Percentiles rank a stretch among this genome's conserved stretches.
Evolutionary conservation across 2,329 filamentous ascomycete species (phyloP).

Genomic region (Aspergillus pseudoglaucus): DNA sequence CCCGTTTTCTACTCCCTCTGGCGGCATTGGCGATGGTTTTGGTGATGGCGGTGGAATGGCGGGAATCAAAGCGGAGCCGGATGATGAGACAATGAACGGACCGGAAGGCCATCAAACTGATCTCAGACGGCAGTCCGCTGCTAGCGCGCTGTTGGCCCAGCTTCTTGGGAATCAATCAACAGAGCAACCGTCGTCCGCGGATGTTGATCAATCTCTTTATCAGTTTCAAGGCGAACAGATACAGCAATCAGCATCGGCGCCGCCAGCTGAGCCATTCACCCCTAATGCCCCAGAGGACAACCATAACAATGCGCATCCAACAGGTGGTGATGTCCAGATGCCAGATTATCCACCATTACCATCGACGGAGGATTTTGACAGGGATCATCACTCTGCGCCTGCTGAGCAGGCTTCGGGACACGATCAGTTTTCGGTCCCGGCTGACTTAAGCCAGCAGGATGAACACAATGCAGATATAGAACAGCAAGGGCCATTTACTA

Average conservation of each 20-base stretch:
- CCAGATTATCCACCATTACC: not conserved
- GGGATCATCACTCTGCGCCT: not conserved
- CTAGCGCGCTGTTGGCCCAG: constrained; percentile 37
- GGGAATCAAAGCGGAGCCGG: constrained; percentile 25
- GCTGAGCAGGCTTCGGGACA: not conserved
- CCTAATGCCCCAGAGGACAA: not conserved
- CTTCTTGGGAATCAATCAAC: constrained; percentile 30
- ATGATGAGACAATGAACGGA: constrained; percentile 15
- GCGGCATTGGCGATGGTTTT: not conserved
- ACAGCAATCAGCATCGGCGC: not conserved
- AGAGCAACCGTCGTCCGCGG: not conserved
- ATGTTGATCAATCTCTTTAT: not conserved
- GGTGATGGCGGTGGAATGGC: constrained; percentile 12
- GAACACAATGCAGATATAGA: not conserved
- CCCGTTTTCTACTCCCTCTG: constrained; percentile 8
- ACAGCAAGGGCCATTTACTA: not conserved
- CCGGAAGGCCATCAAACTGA: constrained; percentile 23
- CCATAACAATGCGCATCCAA: not conserved
- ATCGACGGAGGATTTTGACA: not conserved
- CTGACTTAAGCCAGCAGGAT: not conserved
- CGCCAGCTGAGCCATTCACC: not conserved
- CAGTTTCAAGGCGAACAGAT: constrained; percentile 7
- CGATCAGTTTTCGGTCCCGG: not conserved
- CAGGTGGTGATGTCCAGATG: not conserved
- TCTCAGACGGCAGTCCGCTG: constrained; percentile 34